Evolutionary conservation across 345 rosid genomes (phyloP).

Genomic region (Camelina sativa): DNA sequence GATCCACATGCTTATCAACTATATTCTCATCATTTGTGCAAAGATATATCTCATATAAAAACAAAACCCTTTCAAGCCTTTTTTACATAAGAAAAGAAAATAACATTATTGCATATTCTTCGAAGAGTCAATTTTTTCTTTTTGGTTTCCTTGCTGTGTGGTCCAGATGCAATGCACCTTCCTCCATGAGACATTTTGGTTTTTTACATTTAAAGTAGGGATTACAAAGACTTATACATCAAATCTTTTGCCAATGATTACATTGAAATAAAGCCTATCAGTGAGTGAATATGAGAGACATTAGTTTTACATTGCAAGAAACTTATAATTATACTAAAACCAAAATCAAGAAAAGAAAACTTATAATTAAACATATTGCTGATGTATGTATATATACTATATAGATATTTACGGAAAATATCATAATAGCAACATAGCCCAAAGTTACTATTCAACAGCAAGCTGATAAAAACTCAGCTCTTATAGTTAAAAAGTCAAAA

Average conservation of each 20-base stretch:
- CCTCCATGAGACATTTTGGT: conserved; percentile 20
- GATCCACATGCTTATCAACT: conserved; percentile 11
- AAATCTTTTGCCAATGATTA: conserved; percentile 15
- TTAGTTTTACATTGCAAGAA: conserved; percentile 2
- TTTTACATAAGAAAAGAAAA: background rate
- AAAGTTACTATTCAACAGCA: conserved; percentile 18
- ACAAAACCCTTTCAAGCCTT: conserved; percentile 10
- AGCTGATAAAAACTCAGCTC: conserved; percentile 34
- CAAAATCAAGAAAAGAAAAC: background rate
- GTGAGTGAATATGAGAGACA: background rate
- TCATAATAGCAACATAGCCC: conserved; percentile 28
- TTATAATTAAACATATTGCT: conserved; percentile 18
- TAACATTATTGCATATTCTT: background rate
- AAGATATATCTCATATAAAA: conserved; percentile 4
- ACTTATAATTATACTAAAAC: conserved; percentile 4
- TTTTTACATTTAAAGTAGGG: conserved; percentile 11
- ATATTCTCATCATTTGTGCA: conserved; percentile 27
- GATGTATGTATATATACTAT: background rate
- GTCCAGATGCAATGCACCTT: conserved; percentile 13
- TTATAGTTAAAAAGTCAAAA: conserved; percentile 23
- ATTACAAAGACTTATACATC: conserved; percentile 7
- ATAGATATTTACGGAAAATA: conserved; percentile 28
- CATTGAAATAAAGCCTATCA: conserved; percentile 5
- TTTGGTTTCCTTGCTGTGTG: conserved; percentile 11
- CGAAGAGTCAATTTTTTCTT: background rate